A percentile compares a stretch with the other conserved stretches of the same genome.
Conservation (phyloP, 1,284 basidiomycete species). For the Ceratobasidium sp. region DNA sequence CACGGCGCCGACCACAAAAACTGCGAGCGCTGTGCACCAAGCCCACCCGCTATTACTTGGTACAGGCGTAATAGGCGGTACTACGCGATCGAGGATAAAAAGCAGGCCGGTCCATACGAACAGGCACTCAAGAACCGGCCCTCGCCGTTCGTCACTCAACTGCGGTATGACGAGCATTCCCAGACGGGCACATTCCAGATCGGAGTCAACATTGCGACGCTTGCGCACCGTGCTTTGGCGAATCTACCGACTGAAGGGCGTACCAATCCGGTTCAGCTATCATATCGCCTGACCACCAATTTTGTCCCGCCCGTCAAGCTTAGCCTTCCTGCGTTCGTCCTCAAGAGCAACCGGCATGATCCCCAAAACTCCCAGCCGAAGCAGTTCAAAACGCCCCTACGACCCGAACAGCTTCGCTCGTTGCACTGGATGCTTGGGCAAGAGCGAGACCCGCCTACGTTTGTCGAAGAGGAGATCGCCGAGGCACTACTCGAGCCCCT, state of each 20-base stretch:
- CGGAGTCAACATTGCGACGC: conserved; percentile 85
- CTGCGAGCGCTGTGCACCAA: conserved; percentile 82
- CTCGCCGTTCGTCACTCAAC: conserved; percentile 85
- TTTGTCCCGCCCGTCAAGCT: conserved; percentile 72
- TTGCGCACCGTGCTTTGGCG: conserved; percentile 86
- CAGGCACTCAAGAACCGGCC: conserved; percentile 88
- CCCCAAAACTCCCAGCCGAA: conserved; percentile 78
- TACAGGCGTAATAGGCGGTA: conserved; percentile 57
- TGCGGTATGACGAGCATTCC: conserved; percentile 69
- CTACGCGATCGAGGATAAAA: conserved; percentile 78
- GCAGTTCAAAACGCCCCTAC: conserved; percentile 74
- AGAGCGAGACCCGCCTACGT: conserved; percentile 71
- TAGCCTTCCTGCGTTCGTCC: conserved; percentile 66
- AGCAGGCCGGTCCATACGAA: conserved; percentile 86
- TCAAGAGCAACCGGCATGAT: conserved; percentile 83
- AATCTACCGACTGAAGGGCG: conserved; percentile 72
- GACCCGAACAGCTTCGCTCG: conserved; percentile 88
- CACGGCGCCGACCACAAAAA: conserved; percentile 51
- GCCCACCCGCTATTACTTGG: conserved; percentile 79
- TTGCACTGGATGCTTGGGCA: conserved; percentile 91
- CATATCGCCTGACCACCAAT: conserved; percentile 84
- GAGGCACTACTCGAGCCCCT: conserved; percentile 86
- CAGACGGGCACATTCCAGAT: conserved; percentile 77
- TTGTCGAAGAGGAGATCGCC: conserved; percentile 92
- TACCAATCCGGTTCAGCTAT: conserved; percentile 61